Evolutionary conservation across 805 yeast species (phyloP), one percentile per base, ranked within the genome.

Genomic region (Metschnikowia noctiluminum): DNA sequence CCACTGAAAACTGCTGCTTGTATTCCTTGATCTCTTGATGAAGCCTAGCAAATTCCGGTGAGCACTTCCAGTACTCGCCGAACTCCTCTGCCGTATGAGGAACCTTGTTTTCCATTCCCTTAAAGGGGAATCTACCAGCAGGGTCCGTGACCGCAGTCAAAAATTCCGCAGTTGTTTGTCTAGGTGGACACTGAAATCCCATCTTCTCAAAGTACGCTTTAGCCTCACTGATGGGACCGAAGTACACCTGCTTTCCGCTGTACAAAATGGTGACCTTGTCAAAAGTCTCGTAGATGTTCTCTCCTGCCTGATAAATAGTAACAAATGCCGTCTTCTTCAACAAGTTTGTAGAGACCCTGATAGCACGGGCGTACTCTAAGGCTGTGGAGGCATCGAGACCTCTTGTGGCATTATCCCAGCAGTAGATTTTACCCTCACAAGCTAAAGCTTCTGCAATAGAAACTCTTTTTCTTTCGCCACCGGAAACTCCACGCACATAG

Each of bases 141-240:
- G 89, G 87, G 62, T 82, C 85, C 9, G 90, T 82, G 11, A 84
- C 73, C 1, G 88, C 80, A 1, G 89, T 84, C 58, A 84, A 66
- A 61, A 83, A 85, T 60, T 85, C 89, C 12, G 89, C 85, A 13
- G 88, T 80, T 2, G 86, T 76, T 68, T 82, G 87, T 58, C 89
- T 74, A 7, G 78, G 69, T 21, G 85, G 87, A 53, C 84, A 81
- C 35, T 69, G 63, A 57, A 71, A 85, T 16, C 91, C 91, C 85
- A 85, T 79, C 16, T 71, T 70, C 52, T 74, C 75, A 60, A 85
- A 85, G 62, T 78, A 85, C 28, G 67, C 64, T 55, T 78, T 78
- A 7, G 86, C 89, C 35, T 71, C 64, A 1, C 60, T 62, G 6
- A 75, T 70, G 10, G 81, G 78, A n/a, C 92, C 92, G 60, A 73